These are phyloP conservation scores for Cyclocybe aegerita DNA, from an alignment of 768 basidiomycete species.

Conservation along the genomic window DNA sequence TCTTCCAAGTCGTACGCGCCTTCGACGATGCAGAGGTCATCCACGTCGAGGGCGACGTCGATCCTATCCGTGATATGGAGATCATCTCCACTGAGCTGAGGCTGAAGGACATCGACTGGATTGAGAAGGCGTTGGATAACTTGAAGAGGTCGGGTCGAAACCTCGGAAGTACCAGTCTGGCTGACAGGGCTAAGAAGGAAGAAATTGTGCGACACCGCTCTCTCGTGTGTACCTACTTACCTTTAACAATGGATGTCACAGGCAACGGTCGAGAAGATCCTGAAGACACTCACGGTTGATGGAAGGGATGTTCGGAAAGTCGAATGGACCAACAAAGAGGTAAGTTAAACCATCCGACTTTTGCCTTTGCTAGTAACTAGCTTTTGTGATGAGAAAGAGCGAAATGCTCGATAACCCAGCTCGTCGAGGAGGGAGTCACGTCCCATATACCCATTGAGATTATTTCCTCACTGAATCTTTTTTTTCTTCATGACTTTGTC, in stretches of 20 bases:
- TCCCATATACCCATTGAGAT: conserved; percentile 70
- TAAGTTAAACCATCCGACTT: conserved; percentile 30
- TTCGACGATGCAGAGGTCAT: conserved; percentile 99
- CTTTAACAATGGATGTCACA: conserved; percentile 22
- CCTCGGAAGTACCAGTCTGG: conserved; percentile 75
- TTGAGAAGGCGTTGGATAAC: conserved; percentile 83
- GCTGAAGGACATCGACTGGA: conserved; percentile 98
- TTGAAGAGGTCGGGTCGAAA: conserved; percentile 73
- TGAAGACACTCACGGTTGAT: conserved; percentile 75
- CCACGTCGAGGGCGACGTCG: conserved; percentile 97
- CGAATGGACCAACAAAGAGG: conserved; percentile 98
- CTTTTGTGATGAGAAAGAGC: conserved; percentile 71
- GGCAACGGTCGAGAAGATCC: conserved; percentile 85
- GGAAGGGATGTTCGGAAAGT: conserved; percentile 89
- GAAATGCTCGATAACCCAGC: conserved; percentile 83
- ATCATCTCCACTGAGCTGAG: conserved; percentile 94
- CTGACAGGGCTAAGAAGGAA: conserved; percentile 95
- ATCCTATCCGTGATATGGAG: conserved; percentile 95
- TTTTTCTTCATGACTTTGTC: not conserved
- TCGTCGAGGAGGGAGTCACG: conserved; percentile 92
- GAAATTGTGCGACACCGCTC: conserved; percentile 67
- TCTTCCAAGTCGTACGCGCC: conserved; percentile 97
- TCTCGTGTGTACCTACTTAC: not conserved
- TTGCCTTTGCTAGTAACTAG: conserved; percentile 1
- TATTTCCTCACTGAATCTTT: conserved; percentile 36